These are phyloP conservation scores for Lumnitzera littorea DNA, from an alignment of 345 rosid species.

Conservation along the genomic window DNA sequence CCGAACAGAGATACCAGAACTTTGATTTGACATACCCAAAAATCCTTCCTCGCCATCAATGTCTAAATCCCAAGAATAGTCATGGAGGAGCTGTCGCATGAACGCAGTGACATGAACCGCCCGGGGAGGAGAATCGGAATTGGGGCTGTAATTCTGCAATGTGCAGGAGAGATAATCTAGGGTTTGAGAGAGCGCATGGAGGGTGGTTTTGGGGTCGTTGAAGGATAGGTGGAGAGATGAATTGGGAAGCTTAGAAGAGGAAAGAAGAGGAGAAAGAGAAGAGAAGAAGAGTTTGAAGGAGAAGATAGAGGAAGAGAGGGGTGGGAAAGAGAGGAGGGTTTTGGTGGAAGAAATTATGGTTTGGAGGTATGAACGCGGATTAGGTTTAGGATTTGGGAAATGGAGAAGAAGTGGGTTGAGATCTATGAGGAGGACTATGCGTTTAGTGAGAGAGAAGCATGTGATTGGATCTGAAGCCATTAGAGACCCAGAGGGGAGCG, in stretches of 20 bases:
- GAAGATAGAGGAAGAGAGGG: constrained; percentile 54
- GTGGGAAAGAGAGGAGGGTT: constrained; percentile 50
- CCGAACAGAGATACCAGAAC: constrained; percentile 19
- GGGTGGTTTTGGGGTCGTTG: constrained; percentile 43
- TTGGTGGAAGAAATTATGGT: constrained; percentile 45
- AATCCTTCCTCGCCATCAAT: constrained; percentile 24
- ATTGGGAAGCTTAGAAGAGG: constrained; percentile 68
- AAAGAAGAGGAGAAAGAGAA: constrained; percentile 80
- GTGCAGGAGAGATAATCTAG: constrained; percentile 16
- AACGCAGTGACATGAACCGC: constrained; percentile 47
- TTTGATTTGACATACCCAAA: constrained; percentile 24
- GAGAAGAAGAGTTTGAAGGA: constrained; percentile 81
- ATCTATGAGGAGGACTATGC: constrained; percentile 70
- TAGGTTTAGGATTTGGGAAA: constrained; percentile 10
- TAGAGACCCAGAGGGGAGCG: constrained; percentile 23
- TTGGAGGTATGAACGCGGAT: constrained; percentile 30
- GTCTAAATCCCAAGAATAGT: constrained; percentile 71
- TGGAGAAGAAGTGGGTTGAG: constrained; percentile 52
- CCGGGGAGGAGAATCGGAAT: constrained; percentile 11
- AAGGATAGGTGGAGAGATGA: constrained; percentile 61
- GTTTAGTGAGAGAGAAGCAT: constrained; percentile 54
- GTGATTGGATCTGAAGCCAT: constrained; percentile 20
- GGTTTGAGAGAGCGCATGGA: constrained; percentile 37
- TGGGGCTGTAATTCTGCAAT: background rate
- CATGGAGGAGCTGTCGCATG: constrained; percentile 69